phyloP scores from a whole-genome alignment of 2,329 filamentous ascomycete genomes.

The Nemania serpens region DNA sequence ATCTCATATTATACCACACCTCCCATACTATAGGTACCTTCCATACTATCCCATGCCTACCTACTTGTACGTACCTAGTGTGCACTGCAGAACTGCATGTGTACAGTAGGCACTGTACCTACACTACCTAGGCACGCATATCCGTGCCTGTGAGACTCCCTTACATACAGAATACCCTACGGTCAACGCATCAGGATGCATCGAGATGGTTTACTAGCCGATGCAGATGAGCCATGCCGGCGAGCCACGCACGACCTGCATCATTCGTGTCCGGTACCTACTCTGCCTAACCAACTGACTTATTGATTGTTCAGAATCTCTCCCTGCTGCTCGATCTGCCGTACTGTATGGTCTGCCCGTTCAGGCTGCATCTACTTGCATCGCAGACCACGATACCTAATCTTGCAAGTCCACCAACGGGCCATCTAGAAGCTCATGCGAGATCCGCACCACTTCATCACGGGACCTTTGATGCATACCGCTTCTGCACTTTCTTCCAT shows the following conservation, averaged over 20 bases:
- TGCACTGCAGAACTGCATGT: background rate
- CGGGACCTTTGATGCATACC: constrained; percentile 22
- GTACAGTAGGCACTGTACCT: background rate
- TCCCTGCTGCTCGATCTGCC: constrained; percentile 16
- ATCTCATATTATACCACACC: too few relatives aligned
- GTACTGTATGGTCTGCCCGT: background rate
- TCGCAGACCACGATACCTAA: constrained; percentile 2
- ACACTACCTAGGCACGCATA: constrained; percentile 1
- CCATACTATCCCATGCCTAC: too few relatives aligned
- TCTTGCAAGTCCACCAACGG: constrained; percentile 11
- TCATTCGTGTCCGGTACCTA: constrained; percentile 8
- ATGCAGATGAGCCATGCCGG: constrained; percentile 23
- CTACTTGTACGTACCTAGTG: background rate
- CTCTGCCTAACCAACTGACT: background rate
- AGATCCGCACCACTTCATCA: constrained; percentile 24
- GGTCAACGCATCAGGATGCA: constrained; percentile 5
- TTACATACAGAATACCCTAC: background rate
- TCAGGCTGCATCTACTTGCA: constrained; percentile 19
- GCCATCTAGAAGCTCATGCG: constrained; percentile 21
- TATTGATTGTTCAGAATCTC: background rate
- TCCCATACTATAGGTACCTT: too few relatives aligned
- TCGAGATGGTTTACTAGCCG: background rate
- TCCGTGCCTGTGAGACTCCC: constrained; percentile 24
- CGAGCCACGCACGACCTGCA: constrained; percentile 20
- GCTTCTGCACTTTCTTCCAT: constrained; percentile 10